phyloP scores from a whole-genome alignment of 345 rosid genomes.

The Dovyalis caffra region DNA sequence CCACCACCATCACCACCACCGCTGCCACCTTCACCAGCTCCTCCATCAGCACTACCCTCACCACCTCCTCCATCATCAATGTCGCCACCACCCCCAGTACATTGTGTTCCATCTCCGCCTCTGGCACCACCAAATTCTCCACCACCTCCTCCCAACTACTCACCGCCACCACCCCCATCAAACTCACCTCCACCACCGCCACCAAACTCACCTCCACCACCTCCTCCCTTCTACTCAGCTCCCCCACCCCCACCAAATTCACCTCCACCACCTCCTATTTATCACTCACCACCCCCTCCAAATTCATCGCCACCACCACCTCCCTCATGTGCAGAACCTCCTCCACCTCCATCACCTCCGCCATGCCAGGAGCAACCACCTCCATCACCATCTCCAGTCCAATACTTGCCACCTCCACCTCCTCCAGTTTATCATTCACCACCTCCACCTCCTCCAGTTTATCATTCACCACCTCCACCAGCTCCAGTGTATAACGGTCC shows the following conservation, averaged over 20 bases:
- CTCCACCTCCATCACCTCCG: conserved; percentile 8
- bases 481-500: conserved; percentile 24
- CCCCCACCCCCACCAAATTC: not conserved
- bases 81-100: conserved; percentile 15
- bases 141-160: conserved; percentile 16
- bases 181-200: not conserved
- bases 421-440: conserved; percentile 1
- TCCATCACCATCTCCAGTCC: not conserved
- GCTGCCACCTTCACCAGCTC: conserved; percentile 13
- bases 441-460: conserved; percentile 14
- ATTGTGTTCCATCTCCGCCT: conserved; percentile 7
- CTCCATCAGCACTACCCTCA: conserved; percentile 17
- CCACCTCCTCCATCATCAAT: not conserved
- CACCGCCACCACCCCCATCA: not conserved
- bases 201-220: conserved; percentile 9
- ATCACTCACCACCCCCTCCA: not conserved
- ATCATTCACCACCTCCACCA: conserved; percentile 12
- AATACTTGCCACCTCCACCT: conserved; percentile 20
- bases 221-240: not conserved
- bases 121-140: not conserved
- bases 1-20: conserved; percentile 14
- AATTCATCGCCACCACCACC: conserved; percentile 13
- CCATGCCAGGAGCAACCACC: conserved; percentile 3
- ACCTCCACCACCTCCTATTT: conserved; percentile 10
- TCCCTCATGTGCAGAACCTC: not conserved